phyloP scores from a whole-genome alignment of 768 basidiomycete genomes.

The Lentinula raphanica region DNA sequence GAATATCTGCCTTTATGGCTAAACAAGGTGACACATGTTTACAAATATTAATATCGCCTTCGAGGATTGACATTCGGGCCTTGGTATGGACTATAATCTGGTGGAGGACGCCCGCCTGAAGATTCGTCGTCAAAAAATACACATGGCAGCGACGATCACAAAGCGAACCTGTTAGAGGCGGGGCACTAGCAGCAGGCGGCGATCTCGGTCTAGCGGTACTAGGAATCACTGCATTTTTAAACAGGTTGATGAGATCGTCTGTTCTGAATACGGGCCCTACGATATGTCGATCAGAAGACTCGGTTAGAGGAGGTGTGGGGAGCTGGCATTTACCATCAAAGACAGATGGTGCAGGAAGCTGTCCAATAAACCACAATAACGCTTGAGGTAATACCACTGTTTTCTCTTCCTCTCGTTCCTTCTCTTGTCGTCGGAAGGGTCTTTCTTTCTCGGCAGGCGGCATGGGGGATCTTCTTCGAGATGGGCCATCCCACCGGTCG shows the following conservation, averaged over 20 bases:
- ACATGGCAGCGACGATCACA: neutral
- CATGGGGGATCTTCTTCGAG: slow-evolving; percentile 29
- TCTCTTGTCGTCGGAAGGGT: slow-evolving; percentile 6
- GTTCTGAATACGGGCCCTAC: slow-evolving; percentile 85
- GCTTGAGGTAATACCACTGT: slow-evolving; percentile 33
- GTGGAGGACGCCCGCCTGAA: slow-evolving; percentile 67
- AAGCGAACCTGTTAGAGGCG: slow-evolving; percentile 43
- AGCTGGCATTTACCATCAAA: slow-evolving; percentile 77
- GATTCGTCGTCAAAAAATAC: slow-evolving; percentile 4
- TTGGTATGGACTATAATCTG: slow-evolving; percentile 83
- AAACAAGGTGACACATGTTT: neutral
- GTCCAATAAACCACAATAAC: slow-evolving; percentile 73
- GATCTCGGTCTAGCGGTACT: slow-evolving; percentile 51
- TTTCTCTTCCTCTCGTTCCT: slow-evolving; percentile 38
- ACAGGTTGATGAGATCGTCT: slow-evolving; percentile 84
- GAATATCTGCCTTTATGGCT: neutral
- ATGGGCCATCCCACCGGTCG: slow-evolving; percentile 22
- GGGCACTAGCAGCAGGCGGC: slow-evolving; percentile 55
- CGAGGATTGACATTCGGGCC: slow-evolving; percentile 52
- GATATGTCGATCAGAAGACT: neutral
- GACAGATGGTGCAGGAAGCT: slow-evolving; percentile 61
- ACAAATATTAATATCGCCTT: slow-evolving; percentile 11
- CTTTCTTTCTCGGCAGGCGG: slow-evolving; percentile 20
- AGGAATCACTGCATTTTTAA: slow-evolving; percentile 78
- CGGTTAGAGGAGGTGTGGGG: slow-evolving; percentile 11